Conservation (phyloP, 208 protist genomes). For the Angomonas deanei region DNA sequence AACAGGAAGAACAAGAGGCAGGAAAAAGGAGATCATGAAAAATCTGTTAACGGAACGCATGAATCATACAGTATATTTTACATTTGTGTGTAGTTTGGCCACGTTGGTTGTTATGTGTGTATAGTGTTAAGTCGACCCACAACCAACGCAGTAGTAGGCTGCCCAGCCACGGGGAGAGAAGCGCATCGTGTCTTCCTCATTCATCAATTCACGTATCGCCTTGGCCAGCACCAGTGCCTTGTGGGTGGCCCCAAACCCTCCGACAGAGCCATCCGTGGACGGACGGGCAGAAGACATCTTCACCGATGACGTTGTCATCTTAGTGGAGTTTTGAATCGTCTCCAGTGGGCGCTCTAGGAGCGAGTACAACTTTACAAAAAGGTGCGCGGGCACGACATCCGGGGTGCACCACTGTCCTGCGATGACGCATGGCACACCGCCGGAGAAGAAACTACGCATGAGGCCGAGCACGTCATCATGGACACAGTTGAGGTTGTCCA, state of each 20-base stretch:
- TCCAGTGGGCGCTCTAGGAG: slow-evolving; percentile 24
- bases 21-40: not conserved
- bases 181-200: slow-evolving; percentile 32
- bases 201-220: slow-evolving; percentile 58
- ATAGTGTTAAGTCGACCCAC: slow-evolving; percentile 27
- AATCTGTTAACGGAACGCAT: not conserved
- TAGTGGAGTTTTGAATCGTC: not conserved
- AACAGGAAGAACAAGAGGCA: not conserved
- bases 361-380: slow-evolving; percentile 77
- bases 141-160: slow-evolving; percentile 79
- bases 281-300: not conserved
- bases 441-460: slow-evolving; percentile 59
- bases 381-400: slow-evolving; percentile 72
- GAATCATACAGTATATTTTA: not conserved
- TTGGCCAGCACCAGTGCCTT: slow-evolving; percentile 66
- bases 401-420: slow-evolving; percentile 86
- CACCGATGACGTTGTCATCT: no score
- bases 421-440: slow-evolving; percentile 76
- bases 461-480: slow-evolving; percentile 67
- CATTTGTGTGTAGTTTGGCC: no score
- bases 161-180: slow-evolving; percentile 75
- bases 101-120: not conserved
- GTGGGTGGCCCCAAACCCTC: slow-evolving; percentile 32
- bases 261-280: not conserved
- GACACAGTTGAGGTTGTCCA: slow-evolving; percentile 19